Conservation (phyloP, 2,329 filamentous ascomycete genomes). For the Colletotrichum acutatum region DNA sequence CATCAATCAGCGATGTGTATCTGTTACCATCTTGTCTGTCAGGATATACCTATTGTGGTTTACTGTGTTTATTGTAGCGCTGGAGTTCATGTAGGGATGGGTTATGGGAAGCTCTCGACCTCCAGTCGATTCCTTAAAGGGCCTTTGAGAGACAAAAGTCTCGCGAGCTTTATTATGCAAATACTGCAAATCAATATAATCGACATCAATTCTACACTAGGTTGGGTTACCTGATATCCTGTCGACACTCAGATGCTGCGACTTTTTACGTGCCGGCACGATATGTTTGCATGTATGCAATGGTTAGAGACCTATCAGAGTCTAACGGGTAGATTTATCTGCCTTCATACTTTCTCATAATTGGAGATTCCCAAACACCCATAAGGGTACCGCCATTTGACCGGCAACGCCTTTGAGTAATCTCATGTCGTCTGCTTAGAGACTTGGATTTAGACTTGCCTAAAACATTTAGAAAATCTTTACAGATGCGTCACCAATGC, state of each 20-base stretch:
- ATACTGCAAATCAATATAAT: background rate
- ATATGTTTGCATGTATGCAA: background rate
- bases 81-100: slow-evolving; percentile 10
- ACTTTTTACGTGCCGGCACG: background rate
- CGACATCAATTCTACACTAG: background rate
- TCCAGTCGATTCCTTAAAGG: background rate
- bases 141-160: background rate
- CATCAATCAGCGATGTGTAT: background rate
- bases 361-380: no score
- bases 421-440: no score
- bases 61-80: slow-evolving; percentile 20
- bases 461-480: no score
- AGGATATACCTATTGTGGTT: background rate
- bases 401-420: no score
- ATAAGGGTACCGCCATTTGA: no score
- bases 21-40: background rate
- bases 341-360: no score
- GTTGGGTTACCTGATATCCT: background rate
- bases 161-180: background rate
- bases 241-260: background rate
- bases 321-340: no score
- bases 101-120: background rate
- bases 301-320: no score
- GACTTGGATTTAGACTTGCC: no score
- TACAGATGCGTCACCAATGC: no score